Evolutionary conservation across 768 basidiomycete genomes (phyloP), one percentile per base, ranked within the genome.

Genomic region (Hygrophoropsis aurantiaca): DNA sequence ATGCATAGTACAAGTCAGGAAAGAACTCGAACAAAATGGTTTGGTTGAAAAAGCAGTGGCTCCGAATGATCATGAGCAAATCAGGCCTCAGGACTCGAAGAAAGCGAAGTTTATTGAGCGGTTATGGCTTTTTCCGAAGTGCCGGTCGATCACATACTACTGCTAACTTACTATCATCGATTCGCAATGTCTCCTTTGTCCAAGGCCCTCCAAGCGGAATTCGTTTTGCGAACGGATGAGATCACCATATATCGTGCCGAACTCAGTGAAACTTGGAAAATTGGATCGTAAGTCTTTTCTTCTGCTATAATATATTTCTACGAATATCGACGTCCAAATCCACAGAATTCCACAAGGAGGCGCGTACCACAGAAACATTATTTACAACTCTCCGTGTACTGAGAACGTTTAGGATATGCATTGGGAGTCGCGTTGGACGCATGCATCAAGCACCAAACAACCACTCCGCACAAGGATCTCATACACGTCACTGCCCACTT

Each of bases 401-500:
- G 10, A 26, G 9, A 23, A 38, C 13, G 32, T 16, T 8, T 45
- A 87, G 84, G 85, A 19, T 85, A 84, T 56, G 64, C 79, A 15
- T 67, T 86, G 13, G 80, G 77, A 1, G 61, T 80, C 35, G 62
- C 81, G 16, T 48, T 86, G 0, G 72, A 84, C 30, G 74, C 83
- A 16, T 80, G 77, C 47, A 69, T 80, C 7, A 67, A 72, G 41
- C 62, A 77, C 46, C 84, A 85, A 59, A 63, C 70, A 1, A 48
- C 58, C 3, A 74, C 77, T 8, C 19, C 55, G 11, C 82, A 84
- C 58, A 62, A 56, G 15, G 83, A 86, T 52, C 79, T 79, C 15
- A 66, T 85, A 36, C 78, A 85, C 58, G 62, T 84, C 40, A 81
- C 77, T 13, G 79, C 80, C 3, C 79, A 85, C 54, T 87, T 73